These are phyloP conservation scores for Lactifluus piperatus DNA, from an alignment of 768 basidiomycete species.

Conservation along the genomic window DNA sequence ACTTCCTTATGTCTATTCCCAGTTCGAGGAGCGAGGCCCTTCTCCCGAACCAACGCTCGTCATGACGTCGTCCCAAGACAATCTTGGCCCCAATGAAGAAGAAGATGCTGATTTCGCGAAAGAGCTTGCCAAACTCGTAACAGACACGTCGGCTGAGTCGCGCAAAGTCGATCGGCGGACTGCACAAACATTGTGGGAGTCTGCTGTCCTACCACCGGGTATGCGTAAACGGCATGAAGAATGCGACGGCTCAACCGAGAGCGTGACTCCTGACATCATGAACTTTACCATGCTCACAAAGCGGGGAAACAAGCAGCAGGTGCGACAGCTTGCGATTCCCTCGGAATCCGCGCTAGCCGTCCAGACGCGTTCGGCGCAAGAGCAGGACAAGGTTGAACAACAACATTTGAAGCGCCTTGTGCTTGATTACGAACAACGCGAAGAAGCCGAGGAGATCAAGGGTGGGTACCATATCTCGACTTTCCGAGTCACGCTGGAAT, in stretches of 20 bases:
- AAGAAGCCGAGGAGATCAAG: conserved; percentile 77
- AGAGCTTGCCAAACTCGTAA: conserved; percentile 92
- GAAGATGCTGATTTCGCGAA: conserved; percentile 91
- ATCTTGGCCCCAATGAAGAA: conserved; percentile 76
- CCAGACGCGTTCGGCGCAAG: conserved; percentile 84
- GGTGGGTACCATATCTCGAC: conserved; percentile 31
- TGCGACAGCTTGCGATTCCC: conserved; percentile 86
- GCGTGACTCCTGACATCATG: conserved; percentile 47
- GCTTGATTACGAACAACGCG: conserved; percentile 82
- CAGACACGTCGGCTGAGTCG: conserved; percentile 74
- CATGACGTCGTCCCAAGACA: conserved; percentile 61
- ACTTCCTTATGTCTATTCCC: background rate
- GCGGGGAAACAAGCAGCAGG: conserved; percentile 89
- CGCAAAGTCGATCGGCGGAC: conserved; percentile 85
- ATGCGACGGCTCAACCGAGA: conserved; percentile 42
- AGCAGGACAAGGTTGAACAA: conserved; percentile 93
- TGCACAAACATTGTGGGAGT: conserved; percentile 82
- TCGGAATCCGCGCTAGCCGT: conserved; percentile 80
- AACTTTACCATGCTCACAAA: conserved; percentile 90
- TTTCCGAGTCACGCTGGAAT: background rate
- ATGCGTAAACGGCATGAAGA: conserved; percentile 60
- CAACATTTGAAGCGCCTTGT: conserved; percentile 96
- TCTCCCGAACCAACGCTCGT: conserved; percentile 73
- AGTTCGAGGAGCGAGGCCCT: conserved; percentile 62
- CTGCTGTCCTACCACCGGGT: conserved; percentile 63